These are phyloP conservation scores for Corynascus novoguineensis DNA, from an alignment of 495 filamentous ascomycete species.

Conservation along the genomic window DNA sequence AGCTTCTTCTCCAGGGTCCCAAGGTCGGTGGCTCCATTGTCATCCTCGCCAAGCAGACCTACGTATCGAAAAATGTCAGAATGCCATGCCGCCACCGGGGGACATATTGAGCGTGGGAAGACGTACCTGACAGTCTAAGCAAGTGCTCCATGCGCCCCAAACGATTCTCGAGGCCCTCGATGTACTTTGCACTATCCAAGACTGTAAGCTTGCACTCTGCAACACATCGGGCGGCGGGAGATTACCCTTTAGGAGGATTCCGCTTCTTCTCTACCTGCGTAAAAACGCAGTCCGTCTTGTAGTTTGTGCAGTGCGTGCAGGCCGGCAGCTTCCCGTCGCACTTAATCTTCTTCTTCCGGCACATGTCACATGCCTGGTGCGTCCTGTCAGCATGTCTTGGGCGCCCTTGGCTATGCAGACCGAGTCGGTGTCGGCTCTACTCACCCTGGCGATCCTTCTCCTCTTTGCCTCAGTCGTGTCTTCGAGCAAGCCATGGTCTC, in stretches of 20 bases:
- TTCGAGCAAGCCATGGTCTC: constrained; percentile 51
- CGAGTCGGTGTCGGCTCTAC: constrained; percentile 8
- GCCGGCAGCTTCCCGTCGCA: constrained; percentile 95
- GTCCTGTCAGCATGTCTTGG: constrained; percentile 22
- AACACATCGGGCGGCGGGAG: not conserved
- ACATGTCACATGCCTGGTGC: constrained; percentile 91
- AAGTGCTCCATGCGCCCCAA: constrained; percentile 90
- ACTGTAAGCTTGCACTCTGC: constrained; percentile 19
- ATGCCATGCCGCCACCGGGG: not conserved
- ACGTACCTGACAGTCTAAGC: constrained; percentile 69
- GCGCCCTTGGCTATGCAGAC: not conserved
- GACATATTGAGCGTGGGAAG: not conserved
- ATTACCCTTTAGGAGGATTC: constrained; percentile 91
- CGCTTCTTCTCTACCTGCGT: constrained; percentile 99
- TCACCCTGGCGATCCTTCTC: constrained; percentile 85
- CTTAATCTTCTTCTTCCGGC: constrained; percentile 99
- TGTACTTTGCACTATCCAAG: constrained; percentile 78
- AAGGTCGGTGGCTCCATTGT: constrained; percentile 81
- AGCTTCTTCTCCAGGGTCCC: constrained; percentile 80
- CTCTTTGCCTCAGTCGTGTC: constrained; percentile 85
- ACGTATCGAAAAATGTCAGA: constrained; percentile 18
- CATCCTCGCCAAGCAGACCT: constrained; percentile 75
- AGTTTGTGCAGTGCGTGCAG: constrained; percentile 95
- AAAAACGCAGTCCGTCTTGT: constrained; percentile 96
- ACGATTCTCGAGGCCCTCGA: constrained; percentile 93